Percentiles rank a stretch among this genome's conserved stretches.
These are phyloP conservation scores for Inga laurina DNA, from an alignment of 306 rosid genomes.

Conservation along the genomic window DNA sequence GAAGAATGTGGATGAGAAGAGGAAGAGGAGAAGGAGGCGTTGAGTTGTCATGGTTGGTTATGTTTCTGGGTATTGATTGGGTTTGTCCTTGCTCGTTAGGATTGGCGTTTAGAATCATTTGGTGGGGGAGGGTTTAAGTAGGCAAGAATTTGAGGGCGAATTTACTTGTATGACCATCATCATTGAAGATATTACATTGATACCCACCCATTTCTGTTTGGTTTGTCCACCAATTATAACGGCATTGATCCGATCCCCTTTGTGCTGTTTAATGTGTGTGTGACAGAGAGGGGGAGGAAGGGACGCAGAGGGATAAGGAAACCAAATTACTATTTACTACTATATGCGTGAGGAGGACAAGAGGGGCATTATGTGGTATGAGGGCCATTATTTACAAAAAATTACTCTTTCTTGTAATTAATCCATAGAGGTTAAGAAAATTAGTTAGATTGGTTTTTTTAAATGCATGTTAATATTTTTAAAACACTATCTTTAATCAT, in stretches of 20 bases:
- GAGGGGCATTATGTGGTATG: not conserved
- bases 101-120: not conserved
- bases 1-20: slow-evolving; percentile 33
- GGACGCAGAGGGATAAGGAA: no score
- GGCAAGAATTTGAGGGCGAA: not conserved
- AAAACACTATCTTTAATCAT: no score
- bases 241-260: not conserved
- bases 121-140: slow-evolving; percentile 35
- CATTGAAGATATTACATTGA: not conserved
- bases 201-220: not conserved
- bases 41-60: slow-evolving; percentile 36
- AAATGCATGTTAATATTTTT: no score
- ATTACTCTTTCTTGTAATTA: no score
- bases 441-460: no score
- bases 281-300: no score
- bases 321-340: no score
- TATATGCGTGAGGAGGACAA: not conserved
- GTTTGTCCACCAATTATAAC: slow-evolving; percentile 6
- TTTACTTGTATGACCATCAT: not conserved
- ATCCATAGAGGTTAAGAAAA: no score
- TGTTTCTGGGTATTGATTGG: not conserved
- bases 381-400: not conserved
- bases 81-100: not conserved
- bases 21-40: slow-evolving; percentile 11
- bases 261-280: not conserved